These are phyloP conservation scores for Hymenoscyphus fraxineus DNA, from an alignment of 2,329 filamentous ascomycete genomes.

Conservation along the genomic window DNA sequence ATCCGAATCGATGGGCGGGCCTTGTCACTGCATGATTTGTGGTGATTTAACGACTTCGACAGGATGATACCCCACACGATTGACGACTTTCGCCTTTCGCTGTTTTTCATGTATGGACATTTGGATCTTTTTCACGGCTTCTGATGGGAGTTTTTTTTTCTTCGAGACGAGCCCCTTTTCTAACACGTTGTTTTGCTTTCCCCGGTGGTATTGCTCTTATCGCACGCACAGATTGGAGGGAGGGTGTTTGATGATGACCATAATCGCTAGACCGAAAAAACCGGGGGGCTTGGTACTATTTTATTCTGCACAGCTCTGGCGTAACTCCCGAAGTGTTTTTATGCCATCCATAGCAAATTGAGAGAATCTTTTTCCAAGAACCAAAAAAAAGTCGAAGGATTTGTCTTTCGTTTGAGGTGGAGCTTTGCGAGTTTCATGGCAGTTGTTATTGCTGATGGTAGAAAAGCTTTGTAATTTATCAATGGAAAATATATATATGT, in stretches of 20 bases:
- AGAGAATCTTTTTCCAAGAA: background rate
- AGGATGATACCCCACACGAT: slow-evolving; percentile 33
- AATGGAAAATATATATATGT: background rate
- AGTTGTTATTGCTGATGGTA: background rate
- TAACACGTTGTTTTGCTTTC: background rate
- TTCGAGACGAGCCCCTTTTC: background rate
- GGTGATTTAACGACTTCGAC: slow-evolving; percentile 25
- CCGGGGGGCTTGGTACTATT: slow-evolving; percentile 4
- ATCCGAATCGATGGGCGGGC: slow-evolving; percentile 28
- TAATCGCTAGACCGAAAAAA: slow-evolving; percentile 17
- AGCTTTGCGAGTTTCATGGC: background rate
- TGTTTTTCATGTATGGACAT: slow-evolving; percentile 31
- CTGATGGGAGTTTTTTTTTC: slow-evolving; percentile 10
- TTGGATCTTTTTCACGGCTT: slow-evolving; percentile 19
- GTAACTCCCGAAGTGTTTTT: slow-evolving; percentile 7
- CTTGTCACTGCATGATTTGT: slow-evolving; percentile 23
- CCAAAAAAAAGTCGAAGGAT: background rate
- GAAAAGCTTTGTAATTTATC: background rate
- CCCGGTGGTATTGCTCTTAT: background rate
- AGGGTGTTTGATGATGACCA: slow-evolving; percentile 20
- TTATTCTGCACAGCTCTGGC: slow-evolving; percentile 10
- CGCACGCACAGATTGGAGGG: slow-evolving; percentile 14
- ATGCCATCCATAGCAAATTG: slow-evolving; percentile 3
- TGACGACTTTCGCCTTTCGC: slow-evolving; percentile 29
- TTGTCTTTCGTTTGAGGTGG: background rate